Evolutionary conservation across 1,284 basidiomycete species (phyloP), one percentile per base, ranked within the genome.

Genomic region (Cryptococcus wingfieldii): DNA sequence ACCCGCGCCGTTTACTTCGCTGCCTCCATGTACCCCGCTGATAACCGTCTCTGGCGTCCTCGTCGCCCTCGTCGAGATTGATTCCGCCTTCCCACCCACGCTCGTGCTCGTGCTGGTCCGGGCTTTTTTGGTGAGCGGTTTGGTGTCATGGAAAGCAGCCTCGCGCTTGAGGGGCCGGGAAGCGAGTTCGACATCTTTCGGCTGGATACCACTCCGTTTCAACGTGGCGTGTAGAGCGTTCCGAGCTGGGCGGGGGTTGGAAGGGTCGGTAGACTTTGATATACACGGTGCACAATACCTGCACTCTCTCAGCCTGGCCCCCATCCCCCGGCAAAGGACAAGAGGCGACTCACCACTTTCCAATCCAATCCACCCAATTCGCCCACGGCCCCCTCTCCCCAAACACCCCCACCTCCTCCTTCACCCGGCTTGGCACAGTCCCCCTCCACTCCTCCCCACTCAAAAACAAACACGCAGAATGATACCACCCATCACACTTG

Each of bases 401-500:
- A 27, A 63, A 50, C 16, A 37, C 51, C 42, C 54, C 57, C 27
- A 69, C 46, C 46, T 69, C 61, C 5, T 64, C 58, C 0, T 60
- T 38, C 2, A 74, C 51, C 28, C 54, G 58, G 1, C 47, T 28
- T 0, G 75, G 76, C 13, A 74, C 55, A 0, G 67, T 68, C 7
- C 31, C 38, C 12, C 47, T 51, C 34, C 53, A 37, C 12, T 50
- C 50, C 1, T 59, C 60, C 5, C 59, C 58, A 2, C 50, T 53
- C 1, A 57, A 51, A 3, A 67, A 34, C 2, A 75, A 54, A 51
- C 76, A 77, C 16, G 64, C 68, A 0, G 70, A 63, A 61, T 77
- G 76, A 38, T 66, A 71, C 76, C 76, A 77, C 16, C 49, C 64
- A 19, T 59, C 44, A 56, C 76, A 77, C 45, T 69, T 70, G 13